phyloP scores from a whole-genome alignment of 1,139 yeast species.

The Suhomyces ambrosiae region DNA sequence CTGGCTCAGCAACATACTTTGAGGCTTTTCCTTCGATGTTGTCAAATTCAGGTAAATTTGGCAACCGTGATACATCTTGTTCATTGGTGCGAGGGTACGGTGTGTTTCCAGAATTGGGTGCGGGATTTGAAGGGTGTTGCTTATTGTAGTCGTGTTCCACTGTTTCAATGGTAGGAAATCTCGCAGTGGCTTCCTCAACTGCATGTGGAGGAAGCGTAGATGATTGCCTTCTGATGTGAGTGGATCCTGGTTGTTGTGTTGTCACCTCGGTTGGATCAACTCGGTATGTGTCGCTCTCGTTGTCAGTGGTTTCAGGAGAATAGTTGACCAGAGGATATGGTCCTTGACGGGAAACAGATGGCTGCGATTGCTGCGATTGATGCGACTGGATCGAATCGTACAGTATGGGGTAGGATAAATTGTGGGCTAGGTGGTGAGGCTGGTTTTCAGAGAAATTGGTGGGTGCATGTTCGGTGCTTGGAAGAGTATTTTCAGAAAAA shows the following conservation, averaged over 20 bases:
- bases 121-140: conserved; percentile 3
- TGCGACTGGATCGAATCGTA: conserved; percentile 3
- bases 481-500: too few relatives aligned
- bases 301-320: conserved; percentile 14
- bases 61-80: conserved; percentile 8
- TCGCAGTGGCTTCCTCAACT: conserved; percentile 18
- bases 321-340: conserved; percentile 11
- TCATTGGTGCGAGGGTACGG: conserved; percentile 1
- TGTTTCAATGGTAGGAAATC: conserved; percentile 18
- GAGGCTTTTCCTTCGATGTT: conserved; percentile 3
- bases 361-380: conserved; percentile 1
- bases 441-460: neutral
- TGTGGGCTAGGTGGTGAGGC: neutral
- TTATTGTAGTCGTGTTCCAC: conserved; percentile 12
- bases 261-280: conserved; percentile 3
- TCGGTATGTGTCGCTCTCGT: conserved; percentile 11
- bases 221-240: conserved; percentile 15
- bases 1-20: conserved; percentile 30
- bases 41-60: conserved; percentile 11
- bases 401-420: conserved; percentile 11
- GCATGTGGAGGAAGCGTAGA: conserved; percentile 19
- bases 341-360: too few relatives aligned
- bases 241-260: conserved; percentile 6
- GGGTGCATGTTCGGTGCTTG: neutral
- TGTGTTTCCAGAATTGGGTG: neutral